Percentiles rank a stretch among this genome's conserved stretches.
Conservation (phyloP, 1,284 basidiomycete species). For the Lignosus rhinocerotis region DNA sequence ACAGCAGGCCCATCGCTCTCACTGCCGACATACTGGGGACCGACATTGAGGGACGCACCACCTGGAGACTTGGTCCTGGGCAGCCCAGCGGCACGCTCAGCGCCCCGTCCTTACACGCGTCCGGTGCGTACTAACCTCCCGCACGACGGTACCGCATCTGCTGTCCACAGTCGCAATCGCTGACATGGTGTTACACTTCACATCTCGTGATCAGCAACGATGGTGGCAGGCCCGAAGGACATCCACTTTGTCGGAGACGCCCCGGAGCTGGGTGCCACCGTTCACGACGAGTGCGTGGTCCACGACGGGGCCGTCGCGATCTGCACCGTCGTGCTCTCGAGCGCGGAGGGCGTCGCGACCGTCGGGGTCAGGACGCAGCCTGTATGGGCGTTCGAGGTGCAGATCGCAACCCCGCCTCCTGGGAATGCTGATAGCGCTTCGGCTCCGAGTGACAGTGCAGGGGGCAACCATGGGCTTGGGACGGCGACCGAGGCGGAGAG, state of each 20-base stretch:
- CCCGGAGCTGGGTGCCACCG: conserved; percentile 1
- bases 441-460: not conserved
- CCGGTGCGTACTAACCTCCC: conserved; percentile 32
- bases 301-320: conserved; percentile 19
- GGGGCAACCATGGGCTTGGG: not conserved
- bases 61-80: conserved; percentile 41
- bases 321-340: conserved; percentile 21
- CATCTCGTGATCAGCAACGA: conserved; percentile 25
- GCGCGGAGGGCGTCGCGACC: conserved; percentile 7
- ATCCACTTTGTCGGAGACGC: conserved; percentile 24
- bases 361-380: conserved; percentile 15
- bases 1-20: conserved; percentile 42
- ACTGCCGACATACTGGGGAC: conserved; percentile 41
- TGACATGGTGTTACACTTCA: not conserved
- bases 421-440: not conserved
- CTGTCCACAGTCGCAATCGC: not conserved
- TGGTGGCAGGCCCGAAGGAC: conserved; percentile 28
- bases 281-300: conserved; percentile 28
- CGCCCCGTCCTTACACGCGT: conserved; percentile 33
- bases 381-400: conserved; percentile 24
- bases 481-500: not conserved
- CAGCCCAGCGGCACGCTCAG: conserved; percentile 33
- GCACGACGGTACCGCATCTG: too few relatives aligned
- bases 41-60: conserved; percentile 41
- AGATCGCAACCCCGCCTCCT: conserved; percentile 18